Evolutionary conservation across 768 basidiomycete genomes (phyloP).

Genomic region (Lentinula edodes): DNA sequence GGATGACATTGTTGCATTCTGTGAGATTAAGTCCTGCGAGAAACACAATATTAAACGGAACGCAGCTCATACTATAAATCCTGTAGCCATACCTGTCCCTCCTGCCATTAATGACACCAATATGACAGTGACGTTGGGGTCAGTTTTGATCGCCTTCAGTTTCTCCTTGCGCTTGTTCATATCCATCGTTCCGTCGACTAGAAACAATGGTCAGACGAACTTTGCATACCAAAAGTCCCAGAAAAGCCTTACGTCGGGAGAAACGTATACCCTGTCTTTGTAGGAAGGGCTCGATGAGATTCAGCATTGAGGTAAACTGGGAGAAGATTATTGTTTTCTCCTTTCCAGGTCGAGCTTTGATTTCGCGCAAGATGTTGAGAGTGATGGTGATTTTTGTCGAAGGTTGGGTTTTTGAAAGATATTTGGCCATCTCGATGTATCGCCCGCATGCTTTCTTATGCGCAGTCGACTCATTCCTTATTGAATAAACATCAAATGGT

Average conservation of each 20-base stretch:
- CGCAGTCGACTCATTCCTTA: neutral
- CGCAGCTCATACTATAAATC: neutral
- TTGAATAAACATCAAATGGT: neutral
- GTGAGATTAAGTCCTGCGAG: constrained; percentile 79
- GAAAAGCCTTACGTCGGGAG: constrained; percentile 73
- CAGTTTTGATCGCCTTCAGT: constrained; percentile 64
- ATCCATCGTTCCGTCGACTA: constrained; percentile 77
- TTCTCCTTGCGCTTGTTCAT: constrained; percentile 72
- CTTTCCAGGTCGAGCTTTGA: constrained; percentile 50
- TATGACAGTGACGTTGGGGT: constrained; percentile 61
- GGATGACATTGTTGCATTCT: constrained; percentile 90
- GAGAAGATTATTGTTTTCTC: constrained; percentile 98
- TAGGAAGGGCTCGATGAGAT: constrained; percentile 85
- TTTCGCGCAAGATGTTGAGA: constrained; percentile 60
- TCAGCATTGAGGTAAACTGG: constrained; percentile 85
- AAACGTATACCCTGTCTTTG: constrained; percentile 58
- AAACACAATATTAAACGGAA: neutral
- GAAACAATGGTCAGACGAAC: neutral
- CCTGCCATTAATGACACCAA: constrained; percentile 97
- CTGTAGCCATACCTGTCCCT: constrained; percentile 61
- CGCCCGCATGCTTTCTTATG: constrained; percentile 39
- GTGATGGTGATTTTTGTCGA: constrained; percentile 91
- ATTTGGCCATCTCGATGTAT: constrained; percentile 53
- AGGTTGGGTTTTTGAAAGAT: constrained; percentile 45
- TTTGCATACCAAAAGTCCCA: neutral